A percentile compares a stretch with the other conserved stretches of the same genome.
Conservation (phyloP, 306 rosid species). For the Trifolium fragiferum region DNA sequence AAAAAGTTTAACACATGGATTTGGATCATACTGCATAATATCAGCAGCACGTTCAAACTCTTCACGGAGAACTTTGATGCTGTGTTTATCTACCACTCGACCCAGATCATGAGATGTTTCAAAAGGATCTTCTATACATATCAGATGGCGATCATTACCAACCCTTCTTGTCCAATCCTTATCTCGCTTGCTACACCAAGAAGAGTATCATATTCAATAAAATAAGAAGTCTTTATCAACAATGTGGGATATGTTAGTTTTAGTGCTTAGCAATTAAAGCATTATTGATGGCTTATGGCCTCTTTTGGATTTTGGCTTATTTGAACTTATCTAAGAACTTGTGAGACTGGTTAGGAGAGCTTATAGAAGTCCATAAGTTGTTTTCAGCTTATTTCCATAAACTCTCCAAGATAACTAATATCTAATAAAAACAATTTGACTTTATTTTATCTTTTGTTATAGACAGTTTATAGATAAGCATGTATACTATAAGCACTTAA, state of each 20-base stretch:
- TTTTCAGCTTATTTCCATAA: background rate
- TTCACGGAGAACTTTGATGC: constrained; percentile 90
- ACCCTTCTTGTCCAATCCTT: constrained; percentile 98
- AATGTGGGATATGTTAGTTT: background rate
- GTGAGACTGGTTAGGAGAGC: background rate
- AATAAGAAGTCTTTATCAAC: background rate
- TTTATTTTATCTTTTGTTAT: background rate
- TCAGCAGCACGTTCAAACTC: constrained; percentile 96
- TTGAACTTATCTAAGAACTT: background rate
- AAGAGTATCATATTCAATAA: background rate
- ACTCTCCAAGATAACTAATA: background rate
- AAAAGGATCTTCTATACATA: constrained; percentile 98
- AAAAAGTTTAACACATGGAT: constrained; percentile 84
- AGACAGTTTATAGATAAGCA: background rate
- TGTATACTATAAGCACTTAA: background rate
- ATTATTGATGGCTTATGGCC: background rate
- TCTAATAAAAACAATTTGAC: background rate
- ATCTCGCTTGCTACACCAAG: constrained; percentile 68
- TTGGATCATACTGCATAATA: constrained; percentile 77
- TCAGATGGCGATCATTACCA: constrained; percentile 91
- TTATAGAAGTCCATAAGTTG: background rate
- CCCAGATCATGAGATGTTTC: constrained; percentile 94
- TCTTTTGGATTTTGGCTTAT: background rate
- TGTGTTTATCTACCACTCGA: constrained; percentile 87
- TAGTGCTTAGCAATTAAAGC: background rate